Evolutionary conservation across 768 basidiomycete species (phyloP).

Genomic region (Lactifluus subvellereus): DNA sequence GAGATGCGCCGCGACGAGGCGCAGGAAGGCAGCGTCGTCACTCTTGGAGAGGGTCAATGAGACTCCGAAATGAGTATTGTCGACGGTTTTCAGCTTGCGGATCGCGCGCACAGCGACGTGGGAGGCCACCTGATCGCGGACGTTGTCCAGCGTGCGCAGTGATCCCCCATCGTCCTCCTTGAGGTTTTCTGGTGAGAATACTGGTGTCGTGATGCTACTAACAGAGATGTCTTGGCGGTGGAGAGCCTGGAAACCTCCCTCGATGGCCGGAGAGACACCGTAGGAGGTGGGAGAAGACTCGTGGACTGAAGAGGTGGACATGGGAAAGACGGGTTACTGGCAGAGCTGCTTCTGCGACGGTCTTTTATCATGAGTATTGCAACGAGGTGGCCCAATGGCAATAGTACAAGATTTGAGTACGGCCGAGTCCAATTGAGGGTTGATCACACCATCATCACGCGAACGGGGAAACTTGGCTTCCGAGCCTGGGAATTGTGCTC

Average conservation of each 20-base stretch:
- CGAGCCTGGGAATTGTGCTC: no score
- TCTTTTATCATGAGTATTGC: not conserved
- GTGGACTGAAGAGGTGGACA: constrained; percentile 8
- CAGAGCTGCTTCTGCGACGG: not conserved
- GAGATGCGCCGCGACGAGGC: constrained; percentile 46
- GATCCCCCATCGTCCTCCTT: constrained; percentile 4
- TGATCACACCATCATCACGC: not conserved
- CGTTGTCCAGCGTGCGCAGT: constrained; percentile 50
- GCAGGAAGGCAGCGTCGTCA: constrained; percentile 52
- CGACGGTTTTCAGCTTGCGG: constrained; percentile 42
- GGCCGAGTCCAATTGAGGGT: not conserved
- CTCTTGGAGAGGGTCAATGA: constrained; percentile 51
- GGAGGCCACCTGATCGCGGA: constrained; percentile 55
- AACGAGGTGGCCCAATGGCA: not conserved
- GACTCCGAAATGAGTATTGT: constrained; percentile 56
- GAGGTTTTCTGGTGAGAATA: constrained; percentile 10
- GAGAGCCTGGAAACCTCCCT: not conserved
- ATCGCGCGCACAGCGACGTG: constrained; percentile 51
- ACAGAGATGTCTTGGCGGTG: constrained; percentile 14
- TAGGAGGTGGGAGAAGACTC: constrained; percentile 21
- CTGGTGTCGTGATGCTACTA: constrained; percentile 19
- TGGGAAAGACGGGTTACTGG: not conserved
- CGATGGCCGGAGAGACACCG: constrained; percentile 13
- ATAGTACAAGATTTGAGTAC: not conserved
- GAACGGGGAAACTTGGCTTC: no score